phyloP scores from a whole-genome alignment of 2,329 filamentous ascomycete genomes.

The Calycina herbarum region DNA sequence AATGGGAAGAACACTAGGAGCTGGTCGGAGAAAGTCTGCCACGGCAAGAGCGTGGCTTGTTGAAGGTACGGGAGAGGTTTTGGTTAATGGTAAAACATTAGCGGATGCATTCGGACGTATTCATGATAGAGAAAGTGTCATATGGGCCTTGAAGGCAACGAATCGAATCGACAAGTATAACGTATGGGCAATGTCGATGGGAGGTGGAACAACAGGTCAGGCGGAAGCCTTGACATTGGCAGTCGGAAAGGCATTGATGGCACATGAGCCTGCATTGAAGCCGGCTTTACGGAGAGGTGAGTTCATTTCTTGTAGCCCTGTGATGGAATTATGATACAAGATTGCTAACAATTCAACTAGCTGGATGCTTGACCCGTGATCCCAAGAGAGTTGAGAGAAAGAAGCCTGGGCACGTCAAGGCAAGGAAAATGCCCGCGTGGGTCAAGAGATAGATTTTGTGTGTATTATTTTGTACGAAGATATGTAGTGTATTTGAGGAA shows the following conservation, averaged over 20 bases:
- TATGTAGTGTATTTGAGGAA: background rate
- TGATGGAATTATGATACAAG: background rate
- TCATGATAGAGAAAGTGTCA: constrained; percentile 90
- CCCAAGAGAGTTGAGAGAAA: constrained; percentile 93
- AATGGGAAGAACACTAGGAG: constrained; percentile 74
- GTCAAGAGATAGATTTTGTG: constrained; percentile 63
- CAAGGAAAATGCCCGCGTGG: constrained; percentile 97
- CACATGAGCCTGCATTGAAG: constrained; percentile 92
- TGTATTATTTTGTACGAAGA: constrained; percentile 35
- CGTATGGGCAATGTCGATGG: constrained; percentile 80
- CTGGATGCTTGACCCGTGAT: constrained; percentile 90
- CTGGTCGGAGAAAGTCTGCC: constrained; percentile 85
- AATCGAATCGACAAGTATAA: constrained; percentile 94
- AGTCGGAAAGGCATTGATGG: constrained; percentile 80
- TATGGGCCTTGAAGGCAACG: constrained; percentile 86
- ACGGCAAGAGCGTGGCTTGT: constrained; percentile 84
- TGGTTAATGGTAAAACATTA: constrained; percentile 88
- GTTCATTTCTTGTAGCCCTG: constrained; percentile 35
- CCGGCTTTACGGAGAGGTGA: constrained; percentile 83
- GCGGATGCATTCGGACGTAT: constrained; percentile 79
- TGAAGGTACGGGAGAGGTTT: constrained; percentile 85
- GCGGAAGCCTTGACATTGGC: constrained; percentile 92
- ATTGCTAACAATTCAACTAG: constrained; percentile 50
- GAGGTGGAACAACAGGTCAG: constrained; percentile 91
- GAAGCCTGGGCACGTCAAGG: constrained; percentile 95